Base-by-base conservation (phyloP, 164 flowering plant species). In the Protea cynaroides region DNA sequence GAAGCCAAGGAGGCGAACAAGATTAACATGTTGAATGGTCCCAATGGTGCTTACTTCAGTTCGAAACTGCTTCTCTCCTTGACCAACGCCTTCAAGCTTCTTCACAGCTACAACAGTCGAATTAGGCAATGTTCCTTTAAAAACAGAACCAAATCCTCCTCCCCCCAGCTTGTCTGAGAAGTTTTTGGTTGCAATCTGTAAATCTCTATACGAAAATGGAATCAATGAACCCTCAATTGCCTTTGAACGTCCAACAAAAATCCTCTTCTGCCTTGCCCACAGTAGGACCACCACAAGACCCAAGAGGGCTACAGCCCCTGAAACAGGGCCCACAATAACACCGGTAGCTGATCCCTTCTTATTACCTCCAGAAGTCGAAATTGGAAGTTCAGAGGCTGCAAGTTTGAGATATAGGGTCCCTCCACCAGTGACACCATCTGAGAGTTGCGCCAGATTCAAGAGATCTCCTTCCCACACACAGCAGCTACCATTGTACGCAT, bases 381-480 rank as follows among this genome's bases (percentile, higher is more conserved):
- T 29, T 5, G 34, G 2, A 29, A 29, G 34, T 29, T 29, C 34
- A 29, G 34, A 29, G 34, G 34, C 37, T 3, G 62, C 23, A 68
- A 63, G 52, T 36, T 57, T 59, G 17, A 59, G 64, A 49, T 56
- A 59, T 12, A 64, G 22, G 15, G 37, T 43, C 21, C 10, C n/a
- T 23, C 67, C 71, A 2, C 9, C 4, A 14, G 12, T 19, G 29
- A 1, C 37, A 37, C 54, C 60, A 53, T 14, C 47, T 13, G 67
- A 24, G 13, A 18, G 18, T 38, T 61, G 58, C 17, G 17, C 17
- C 34, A 66, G 36, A 62, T 61, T 57, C 29, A 37, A 0, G 7
- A 70, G 46, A 24, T 24, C 61, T 17, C 62, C 70, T 18, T 17
- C 51, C 73, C 73, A 69, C n/a, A 61, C 57, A 4, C 14, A 65